Percentiles rank a stretch among this genome's conserved stretches.
These are phyloP conservation scores for Trichophyton schoenleinii DNA, from an alignment of 2,329 filamentous ascomycete genomes.

Conservation along the genomic window DNA sequence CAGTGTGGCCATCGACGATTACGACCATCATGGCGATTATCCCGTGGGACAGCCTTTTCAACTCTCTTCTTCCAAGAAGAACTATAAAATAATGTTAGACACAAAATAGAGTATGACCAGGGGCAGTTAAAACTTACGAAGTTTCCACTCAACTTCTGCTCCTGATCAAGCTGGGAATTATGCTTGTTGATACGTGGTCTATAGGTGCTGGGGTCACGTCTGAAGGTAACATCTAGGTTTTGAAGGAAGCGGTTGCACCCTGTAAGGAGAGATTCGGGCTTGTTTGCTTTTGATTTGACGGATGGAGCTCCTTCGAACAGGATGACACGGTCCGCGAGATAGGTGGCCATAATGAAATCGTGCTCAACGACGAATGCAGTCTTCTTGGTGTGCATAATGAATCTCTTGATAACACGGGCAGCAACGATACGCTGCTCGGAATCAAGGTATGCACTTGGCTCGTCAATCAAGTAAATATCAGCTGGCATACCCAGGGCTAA, in stretches of 20 bases:
- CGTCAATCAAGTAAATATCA: conserved; percentile 97
- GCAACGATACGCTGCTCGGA: conserved; percentile 98
- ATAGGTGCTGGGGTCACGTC: conserved; percentile 90
- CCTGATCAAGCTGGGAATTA: conserved; percentile 90
- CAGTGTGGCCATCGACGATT: conserved; percentile 26
- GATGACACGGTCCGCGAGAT: conserved; percentile 84
- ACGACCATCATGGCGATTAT: conserved; percentile 29
- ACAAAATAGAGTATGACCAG: neutral
- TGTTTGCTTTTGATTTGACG: conserved; percentile 74
- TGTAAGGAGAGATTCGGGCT: conserved; percentile 80
- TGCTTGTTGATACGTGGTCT: conserved; percentile 97
- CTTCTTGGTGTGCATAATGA: conserved; percentile 99
- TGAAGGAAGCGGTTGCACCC: conserved; percentile 95
- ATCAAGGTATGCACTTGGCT: conserved; percentile 93
- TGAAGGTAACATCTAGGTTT: conserved; percentile 96
- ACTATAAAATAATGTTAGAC: conserved; percentile 38
- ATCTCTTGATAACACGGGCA: conserved; percentile 94
- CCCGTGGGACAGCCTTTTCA: conserved; percentile 47
- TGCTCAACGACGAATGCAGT: conserved; percentile 98
- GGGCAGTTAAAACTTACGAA: conserved; percentile 49
- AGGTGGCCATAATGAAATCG: conserved; percentile 96
- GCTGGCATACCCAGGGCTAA: conserved; percentile 89
- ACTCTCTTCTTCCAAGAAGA: conserved; percentile 86
- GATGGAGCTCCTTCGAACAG: conserved; percentile 95
- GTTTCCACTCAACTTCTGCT: conserved; percentile 88